Base-by-base conservation (phyloP, 306 rosid genomes). In the Crotalaria pallida region DNA sequence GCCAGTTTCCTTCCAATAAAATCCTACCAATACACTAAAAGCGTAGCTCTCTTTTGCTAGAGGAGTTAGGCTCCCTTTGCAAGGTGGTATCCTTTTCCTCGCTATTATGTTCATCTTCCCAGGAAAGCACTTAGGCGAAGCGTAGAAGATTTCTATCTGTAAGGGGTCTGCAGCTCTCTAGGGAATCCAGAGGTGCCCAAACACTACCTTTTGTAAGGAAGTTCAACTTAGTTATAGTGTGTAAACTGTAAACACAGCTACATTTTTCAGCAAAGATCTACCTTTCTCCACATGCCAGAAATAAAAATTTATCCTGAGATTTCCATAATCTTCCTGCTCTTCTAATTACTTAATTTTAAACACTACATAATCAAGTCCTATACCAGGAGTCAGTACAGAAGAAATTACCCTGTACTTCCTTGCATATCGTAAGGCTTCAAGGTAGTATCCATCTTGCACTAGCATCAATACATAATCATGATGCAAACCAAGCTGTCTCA, bases 371-470 rank as follows among this genome's bases (percentile, higher is more conserved):
- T 58, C 47, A 58, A 24, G 61, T 33, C 38, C 38, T 51, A 53
- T 22, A 53, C 34, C 31, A 74, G 77, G 66, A 61, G 58, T 24
- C 16, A 31, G 56, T 38, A 69, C 29, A 69, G 67, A 50, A 38
- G 73, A 61, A 76, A 53, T 76, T 85, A 94, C 99, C 96, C 22
- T 89, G 76, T 81, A 79, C 80, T 94, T 94, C 67, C 90, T 78
- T 24, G 88, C 86, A 62, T 89, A 91, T 41, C 96, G 90, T 74
- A 94, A 82, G 50, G 96, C 96, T 86, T 94, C 96, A 66, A 94
- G 88, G 87, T 84, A 89, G 85, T 86, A 87, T 65, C 99, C 96
- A 45, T 91, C 97, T 82, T 94, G 92, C 74, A 87, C 97, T 11
- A 89, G 92, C 56, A 84, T 63, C 64, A 88, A 81, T 22, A 88